phyloP scores from a whole-genome alignment of 2,329 filamentous ascomycete genomes.

The Parasarocladium wereldwijsianum region DNA sequence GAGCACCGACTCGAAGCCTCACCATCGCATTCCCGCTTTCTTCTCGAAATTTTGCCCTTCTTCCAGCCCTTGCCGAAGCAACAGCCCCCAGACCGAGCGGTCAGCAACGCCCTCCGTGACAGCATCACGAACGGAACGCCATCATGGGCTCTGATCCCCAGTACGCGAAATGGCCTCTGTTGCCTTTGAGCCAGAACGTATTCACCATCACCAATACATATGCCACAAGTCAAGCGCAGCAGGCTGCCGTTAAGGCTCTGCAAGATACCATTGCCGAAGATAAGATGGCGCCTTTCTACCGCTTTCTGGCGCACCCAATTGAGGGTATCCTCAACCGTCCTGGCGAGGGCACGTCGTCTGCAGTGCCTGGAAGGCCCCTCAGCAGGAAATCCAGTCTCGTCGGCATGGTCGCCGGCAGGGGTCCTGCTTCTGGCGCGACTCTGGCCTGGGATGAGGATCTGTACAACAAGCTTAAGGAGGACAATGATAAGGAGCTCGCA shows the following conservation, averaged over 20 bases:
- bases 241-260: conserved; percentile 56
- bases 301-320: conserved; percentile 66
- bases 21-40: conserved; percentile 1
- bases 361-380: conserved; percentile 39
- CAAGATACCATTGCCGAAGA: conserved; percentile 72
- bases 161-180: conserved; percentile 72
- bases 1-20: conserved; percentile 2
- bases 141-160: conserved; percentile 70
- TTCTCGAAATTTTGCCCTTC: neutral
- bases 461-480: conserved; percentile 61
- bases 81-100: neutral
- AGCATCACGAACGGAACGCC: conserved; percentile 8
- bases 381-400: conserved; percentile 56
- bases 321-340: conserved; percentile 69
- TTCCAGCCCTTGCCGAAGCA: neutral
- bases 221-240: conserved; percentile 49
- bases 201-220: conserved; percentile 76
- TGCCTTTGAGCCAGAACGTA: conserved; percentile 71
- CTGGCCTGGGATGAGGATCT: conserved; percentile 84
- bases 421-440: conserved; percentile 44
- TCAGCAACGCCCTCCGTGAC: conserved; percentile 1
- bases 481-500: conserved; percentile 67
- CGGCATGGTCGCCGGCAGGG: conserved; percentile 60
- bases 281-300: conserved; percentile 80
- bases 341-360: conserved; percentile 44